phyloP scores from a whole-genome alignment of 129 eudicot genomes.

The Heracleum sosnowskyi region DNA sequence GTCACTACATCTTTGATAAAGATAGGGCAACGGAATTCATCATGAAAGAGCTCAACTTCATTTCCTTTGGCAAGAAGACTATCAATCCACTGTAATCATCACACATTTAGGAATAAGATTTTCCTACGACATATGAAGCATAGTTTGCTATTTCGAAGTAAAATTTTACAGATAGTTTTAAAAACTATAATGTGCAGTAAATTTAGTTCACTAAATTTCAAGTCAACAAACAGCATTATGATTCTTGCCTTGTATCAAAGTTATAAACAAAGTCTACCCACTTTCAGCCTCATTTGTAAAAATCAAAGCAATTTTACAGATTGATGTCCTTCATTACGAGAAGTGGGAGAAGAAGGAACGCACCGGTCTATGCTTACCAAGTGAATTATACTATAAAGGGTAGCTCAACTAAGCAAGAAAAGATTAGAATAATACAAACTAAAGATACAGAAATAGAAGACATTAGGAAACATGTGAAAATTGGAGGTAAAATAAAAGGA shows the following conservation, averaged over 20 bases:
- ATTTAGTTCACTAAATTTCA: neutral
- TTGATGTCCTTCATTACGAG: neutral
- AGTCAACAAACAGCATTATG: neutral
- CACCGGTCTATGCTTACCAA: neutral
- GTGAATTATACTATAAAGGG: neutral
- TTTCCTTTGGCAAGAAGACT: slow-evolving; percentile 70
- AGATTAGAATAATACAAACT: neutral
- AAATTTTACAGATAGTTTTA: neutral
- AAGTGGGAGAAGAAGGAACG: neutral
- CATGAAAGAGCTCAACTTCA: slow-evolving; percentile 52
- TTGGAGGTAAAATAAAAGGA: neutral
- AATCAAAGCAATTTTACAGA: neutral
- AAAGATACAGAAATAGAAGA: neutral
- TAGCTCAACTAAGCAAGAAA: neutral
- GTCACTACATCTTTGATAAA: slow-evolving; percentile 73
- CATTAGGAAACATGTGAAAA: neutral
- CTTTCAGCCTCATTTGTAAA: neutral
- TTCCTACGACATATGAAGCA: neutral
- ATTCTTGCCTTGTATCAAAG: neutral
- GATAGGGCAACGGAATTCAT: slow-evolving; percentile 81
- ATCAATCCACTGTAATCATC: slow-evolving; percentile 71
- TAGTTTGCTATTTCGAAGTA: neutral
- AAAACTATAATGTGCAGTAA: neutral
- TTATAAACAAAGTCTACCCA: neutral
- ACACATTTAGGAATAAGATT: neutral